These are phyloP conservation scores for Daldinia sp. DNA, from an alignment of 2,329 filamentous ascomycete genomes.

Conservation along the genomic window DNA sequence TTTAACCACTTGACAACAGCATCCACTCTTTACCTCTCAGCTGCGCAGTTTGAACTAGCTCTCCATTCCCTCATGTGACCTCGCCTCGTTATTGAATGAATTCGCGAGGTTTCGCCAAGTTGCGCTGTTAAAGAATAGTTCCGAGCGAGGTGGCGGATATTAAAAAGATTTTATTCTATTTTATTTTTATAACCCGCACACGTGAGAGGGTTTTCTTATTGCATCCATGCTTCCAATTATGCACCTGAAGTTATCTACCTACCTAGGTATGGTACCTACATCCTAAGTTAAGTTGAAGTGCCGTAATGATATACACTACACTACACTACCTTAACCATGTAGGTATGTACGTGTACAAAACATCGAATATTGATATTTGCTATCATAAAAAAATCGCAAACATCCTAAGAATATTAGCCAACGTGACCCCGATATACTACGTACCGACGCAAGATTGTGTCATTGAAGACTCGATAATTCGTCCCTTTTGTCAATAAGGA, in stretches of 20 bases:
- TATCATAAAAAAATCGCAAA: background rate
- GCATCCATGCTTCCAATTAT: background rate
- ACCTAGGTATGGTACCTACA: background rate
- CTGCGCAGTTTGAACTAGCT: slow-evolving; percentile 21
- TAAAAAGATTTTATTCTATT: slow-evolving; percentile 10
- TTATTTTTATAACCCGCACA: slow-evolving; percentile 10
- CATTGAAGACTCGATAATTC: slow-evolving; percentile 31
- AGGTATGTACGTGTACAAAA: no score
- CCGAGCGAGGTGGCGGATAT: slow-evolving; percentile 14
- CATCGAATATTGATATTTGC: background rate
- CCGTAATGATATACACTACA: background rate
- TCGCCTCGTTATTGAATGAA: slow-evolving; percentile 21
- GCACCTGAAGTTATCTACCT: background rate
- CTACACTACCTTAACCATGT: no score
- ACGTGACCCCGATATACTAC: slow-evolving; percentile 24
- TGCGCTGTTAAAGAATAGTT: slow-evolving; percentile 11
- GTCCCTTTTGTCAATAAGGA: slow-evolving; percentile 25
- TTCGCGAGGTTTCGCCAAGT: slow-evolving; percentile 24
- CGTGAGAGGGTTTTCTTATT: background rate
- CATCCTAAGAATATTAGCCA: slow-evolving; percentile 8
- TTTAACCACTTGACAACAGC: slow-evolving; percentile 42
- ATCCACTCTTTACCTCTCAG: slow-evolving; percentile 39
- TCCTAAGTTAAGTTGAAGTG: background rate
- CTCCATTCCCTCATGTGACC: slow-evolving; percentile 33
- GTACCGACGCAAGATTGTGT: slow-evolving; percentile 39